Evolutionary conservation across 1,139 yeast species (phyloP).

Genomic region (Taphrina communis): DNA sequence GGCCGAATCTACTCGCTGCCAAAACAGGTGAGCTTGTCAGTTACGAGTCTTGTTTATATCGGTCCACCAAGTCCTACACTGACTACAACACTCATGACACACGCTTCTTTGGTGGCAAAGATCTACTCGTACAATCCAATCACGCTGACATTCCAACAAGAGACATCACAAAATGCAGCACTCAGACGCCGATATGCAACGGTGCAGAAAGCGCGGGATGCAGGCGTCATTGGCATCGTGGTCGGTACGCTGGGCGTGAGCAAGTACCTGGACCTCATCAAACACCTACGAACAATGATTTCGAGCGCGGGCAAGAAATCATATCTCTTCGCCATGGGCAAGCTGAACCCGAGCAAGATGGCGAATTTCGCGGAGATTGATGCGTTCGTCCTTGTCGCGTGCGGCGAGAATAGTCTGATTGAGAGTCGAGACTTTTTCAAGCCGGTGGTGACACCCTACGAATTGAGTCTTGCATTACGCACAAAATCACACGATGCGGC

Average conservation of each 20-base stretch:
- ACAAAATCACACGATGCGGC: slow-evolving; percentile 57
- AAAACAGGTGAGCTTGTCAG: slow-evolving; percentile 44
- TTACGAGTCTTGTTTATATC: slow-evolving; percentile 69
- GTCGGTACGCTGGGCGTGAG: slow-evolving; percentile 77
- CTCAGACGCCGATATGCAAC: slow-evolving; percentile 80
- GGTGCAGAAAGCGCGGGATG: slow-evolving; percentile 87
- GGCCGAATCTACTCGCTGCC: slow-evolving; percentile 47
- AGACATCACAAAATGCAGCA: slow-evolving; percentile 28
- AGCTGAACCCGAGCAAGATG: slow-evolving; percentile 95
- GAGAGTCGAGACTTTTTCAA: slow-evolving; percentile 68
- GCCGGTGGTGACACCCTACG: slow-evolving; percentile 94
- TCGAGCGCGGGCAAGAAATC: slow-evolving; percentile 84
- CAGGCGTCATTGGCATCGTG: slow-evolving; percentile 88
- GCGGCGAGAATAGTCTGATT: slow-evolving; percentile 91
- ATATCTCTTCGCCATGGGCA: slow-evolving; percentile 93
- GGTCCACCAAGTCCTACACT: slow-evolving; percentile 80
- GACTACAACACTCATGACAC: slow-evolving; percentile 44
- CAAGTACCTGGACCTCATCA: slow-evolving; percentile 43
- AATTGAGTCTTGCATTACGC: slow-evolving; percentile 75
- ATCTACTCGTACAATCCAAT: slow-evolving; percentile 42
- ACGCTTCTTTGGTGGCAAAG: slow-evolving; percentile 33
- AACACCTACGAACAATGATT: slow-evolving; percentile 58
- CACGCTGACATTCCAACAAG: slow-evolving; percentile 17
- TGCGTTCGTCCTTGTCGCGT: slow-evolving; percentile 91
- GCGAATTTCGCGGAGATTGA: slow-evolving; percentile 94